Evolutionary conservation across 2,329 filamentous ascomycete species (phyloP), one percentile per base, ranked within the genome.

Genomic region (Pyricularia sp.): DNA sequence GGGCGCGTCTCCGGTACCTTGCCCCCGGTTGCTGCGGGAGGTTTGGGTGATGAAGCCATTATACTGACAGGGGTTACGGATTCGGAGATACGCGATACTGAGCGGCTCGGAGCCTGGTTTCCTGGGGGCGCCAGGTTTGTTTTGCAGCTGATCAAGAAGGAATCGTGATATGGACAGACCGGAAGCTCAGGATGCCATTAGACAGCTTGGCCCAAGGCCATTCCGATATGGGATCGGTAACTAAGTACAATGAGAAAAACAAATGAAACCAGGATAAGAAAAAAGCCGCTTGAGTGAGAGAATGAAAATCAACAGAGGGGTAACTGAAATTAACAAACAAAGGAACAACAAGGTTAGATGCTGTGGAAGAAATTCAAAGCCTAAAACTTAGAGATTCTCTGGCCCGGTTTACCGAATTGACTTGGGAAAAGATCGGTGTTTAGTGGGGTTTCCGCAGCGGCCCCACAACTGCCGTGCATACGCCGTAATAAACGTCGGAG

Each of bases 231-330:
- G 2, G n/a, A 49, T 49, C n/a, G 40, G 33, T n/a, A 49, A n/a
- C 40, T n/a, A 49, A n/a, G 40, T 16, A 55, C 62, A 60, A 28
- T 22, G 28, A 16, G 60, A 60, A 61, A 49, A 64, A 68, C 59
- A 61, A 57, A 64, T 63, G 53, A 65, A 64, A 65, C 31, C 44
- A 62, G 53, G 55, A 57, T 16, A 31, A 35, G 16, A 64, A 65
- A 64, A 64, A 66, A 65, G 62, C 16, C 8, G 7, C 35, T 2
- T 44, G 5, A 2, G 40, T n/a, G 9, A 60, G 57, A 60, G 33
- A 35, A 35, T 16, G 33, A 12, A 35, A 35, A 13, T 2, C 33
- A 35, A 35, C 5, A 12, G 33, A 35, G 33, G 13, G 33, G 13
- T 10, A 60, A 60, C 9, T 16, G 28, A 24, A 31, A 60, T 13